Evolutionary conservation across 495 filamentous ascomycete genomes (phyloP).

Genomic region (Pseudoneurospora amorphoporcata): DNA sequence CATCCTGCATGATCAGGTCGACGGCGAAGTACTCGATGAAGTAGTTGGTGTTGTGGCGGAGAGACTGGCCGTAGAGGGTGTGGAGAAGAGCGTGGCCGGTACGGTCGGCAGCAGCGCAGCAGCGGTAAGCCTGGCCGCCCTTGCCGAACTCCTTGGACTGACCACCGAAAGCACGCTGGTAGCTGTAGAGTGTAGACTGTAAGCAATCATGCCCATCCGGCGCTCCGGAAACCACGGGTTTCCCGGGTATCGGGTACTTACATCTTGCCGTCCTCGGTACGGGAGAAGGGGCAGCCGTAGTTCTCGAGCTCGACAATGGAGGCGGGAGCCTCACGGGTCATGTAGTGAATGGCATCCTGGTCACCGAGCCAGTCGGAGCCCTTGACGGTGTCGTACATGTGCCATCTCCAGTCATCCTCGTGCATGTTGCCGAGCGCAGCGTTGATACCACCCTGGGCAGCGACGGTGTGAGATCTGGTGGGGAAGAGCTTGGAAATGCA

Average conservation of each 20-base stretch:
- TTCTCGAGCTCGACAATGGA: constrained; percentile 93
- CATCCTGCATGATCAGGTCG: constrained; percentile 93
- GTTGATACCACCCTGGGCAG: constrained; percentile 90
- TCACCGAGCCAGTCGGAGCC: constrained; percentile 97
- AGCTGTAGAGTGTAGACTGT: constrained; percentile 28
- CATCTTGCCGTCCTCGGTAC: constrained; percentile 95
- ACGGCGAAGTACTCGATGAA: constrained; percentile 98
- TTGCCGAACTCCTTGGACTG: constrained; percentile 92
- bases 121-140: constrained; percentile 94
- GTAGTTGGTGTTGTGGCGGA: constrained; percentile 96
- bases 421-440: constrained; percentile 86
- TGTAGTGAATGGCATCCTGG: constrained; percentile 98
- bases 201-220: background rate
- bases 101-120: constrained; percentile 88
- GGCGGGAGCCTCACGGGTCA: constrained; percentile 89
- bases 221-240: background rate
- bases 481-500: constrained; percentile 98
- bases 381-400: constrained; percentile 99
- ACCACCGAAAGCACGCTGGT: constrained; percentile 95
- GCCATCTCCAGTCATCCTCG: constrained; percentile 96
- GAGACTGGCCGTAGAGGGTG: constrained; percentile 95
- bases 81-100: constrained; percentile 94
- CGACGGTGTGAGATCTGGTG: constrained; percentile 90
- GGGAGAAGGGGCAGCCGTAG: constrained; percentile 94
- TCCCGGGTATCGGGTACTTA: constrained; percentile 23